These are phyloP conservation scores for Scheffersomyces coipomensis DNA, from an alignment of 805 yeast species.

Conservation along the genomic window DNA sequence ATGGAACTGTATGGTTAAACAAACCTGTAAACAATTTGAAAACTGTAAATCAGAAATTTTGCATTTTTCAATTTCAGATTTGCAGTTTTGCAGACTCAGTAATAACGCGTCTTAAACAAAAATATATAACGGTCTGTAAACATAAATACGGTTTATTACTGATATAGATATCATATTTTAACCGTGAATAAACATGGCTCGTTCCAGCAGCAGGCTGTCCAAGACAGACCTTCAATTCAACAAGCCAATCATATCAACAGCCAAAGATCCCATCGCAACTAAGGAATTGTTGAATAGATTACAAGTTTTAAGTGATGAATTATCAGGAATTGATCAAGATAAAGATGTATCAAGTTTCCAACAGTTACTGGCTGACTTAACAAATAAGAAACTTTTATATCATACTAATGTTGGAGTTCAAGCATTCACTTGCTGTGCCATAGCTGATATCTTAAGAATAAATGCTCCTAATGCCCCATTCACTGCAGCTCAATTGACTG, in stretches of 20 bases:
- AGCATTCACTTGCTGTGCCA: conserved; percentile 67
- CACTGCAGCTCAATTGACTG: conserved; percentile 58
- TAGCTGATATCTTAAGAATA: conserved; percentile 72
- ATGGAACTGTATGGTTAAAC: no score
- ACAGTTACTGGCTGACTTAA: conserved; percentile 48
- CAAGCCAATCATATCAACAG: conserved; percentile 54
- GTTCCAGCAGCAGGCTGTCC: background rate
- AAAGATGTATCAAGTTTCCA: conserved; percentile 43
- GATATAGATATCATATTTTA: no score
- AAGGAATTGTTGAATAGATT: conserved; percentile 61
- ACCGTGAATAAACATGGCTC: background rate
- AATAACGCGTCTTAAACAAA: no score
- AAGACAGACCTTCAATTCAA: conserved; percentile 25
- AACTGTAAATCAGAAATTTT: no score
- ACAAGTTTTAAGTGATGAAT: conserved; percentile 58
- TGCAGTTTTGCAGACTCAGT: no score
- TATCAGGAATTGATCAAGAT: conserved; percentile 63
- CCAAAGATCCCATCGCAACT: conserved; percentile 55
- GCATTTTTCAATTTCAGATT: no score
- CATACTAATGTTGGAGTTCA: conserved; percentile 70
- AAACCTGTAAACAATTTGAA: no score
- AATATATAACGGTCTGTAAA: no score
- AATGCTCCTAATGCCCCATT: conserved; percentile 92
- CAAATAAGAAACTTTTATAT: conserved; percentile 55
- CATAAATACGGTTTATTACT: no score